phyloP scores from a whole-genome alignment of 2,329 filamentous ascomycete species.

The Pseudocercospora vitis region DNA sequence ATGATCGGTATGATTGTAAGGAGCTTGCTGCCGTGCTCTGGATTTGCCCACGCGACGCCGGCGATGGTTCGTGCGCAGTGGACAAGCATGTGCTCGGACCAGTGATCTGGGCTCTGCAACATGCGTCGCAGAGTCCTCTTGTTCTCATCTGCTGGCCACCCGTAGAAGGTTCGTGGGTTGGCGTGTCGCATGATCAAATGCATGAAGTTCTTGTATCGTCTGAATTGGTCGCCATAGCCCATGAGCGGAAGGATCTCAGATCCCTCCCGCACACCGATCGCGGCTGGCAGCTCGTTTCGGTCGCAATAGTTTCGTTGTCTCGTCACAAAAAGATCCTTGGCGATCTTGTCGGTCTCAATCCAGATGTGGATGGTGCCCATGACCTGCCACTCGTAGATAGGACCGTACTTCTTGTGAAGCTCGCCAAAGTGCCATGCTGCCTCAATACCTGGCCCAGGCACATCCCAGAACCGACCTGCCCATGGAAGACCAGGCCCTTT shows the following conservation, averaged over 20 bases:
- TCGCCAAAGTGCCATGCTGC: conserved; percentile 39
- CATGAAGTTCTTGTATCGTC: conserved; percentile 40
- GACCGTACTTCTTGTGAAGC: conserved; percentile 38
- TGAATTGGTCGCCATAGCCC: conserved; percentile 36
- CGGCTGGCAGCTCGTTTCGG: conserved; percentile 38
- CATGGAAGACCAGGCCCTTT: conserved; percentile 33
- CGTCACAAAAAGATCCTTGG: conserved; percentile 37
- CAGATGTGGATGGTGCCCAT: conserved; percentile 38
- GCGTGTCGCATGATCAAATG: conserved; percentile 38
- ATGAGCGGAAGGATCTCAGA: conserved; percentile 38
- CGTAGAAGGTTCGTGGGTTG: conserved; percentile 35
- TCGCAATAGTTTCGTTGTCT: conserved; percentile 38
- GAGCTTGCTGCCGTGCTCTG: conserved; percentile 38
- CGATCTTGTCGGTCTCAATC: conserved; percentile 40
- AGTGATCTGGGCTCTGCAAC: conserved; percentile 34
- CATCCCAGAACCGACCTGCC: conserved; percentile 38
- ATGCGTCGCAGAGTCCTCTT: conserved; percentile 37
- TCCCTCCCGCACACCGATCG: conserved; percentile 35
- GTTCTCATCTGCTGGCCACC: conserved; percentile 37
- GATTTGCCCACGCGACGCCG: conserved; percentile 37
- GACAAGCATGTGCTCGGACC: conserved; percentile 38
- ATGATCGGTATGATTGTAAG: conserved; percentile 37
- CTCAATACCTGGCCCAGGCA: conserved; percentile 36
- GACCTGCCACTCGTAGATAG: conserved; percentile 40
- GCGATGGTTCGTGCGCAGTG: conserved; percentile 39